Evolutionary conservation across 441 rosid species (phyloP), one percentile per base, ranked within the genome.

Genomic region (Eugenia klotzschiana): DNA sequence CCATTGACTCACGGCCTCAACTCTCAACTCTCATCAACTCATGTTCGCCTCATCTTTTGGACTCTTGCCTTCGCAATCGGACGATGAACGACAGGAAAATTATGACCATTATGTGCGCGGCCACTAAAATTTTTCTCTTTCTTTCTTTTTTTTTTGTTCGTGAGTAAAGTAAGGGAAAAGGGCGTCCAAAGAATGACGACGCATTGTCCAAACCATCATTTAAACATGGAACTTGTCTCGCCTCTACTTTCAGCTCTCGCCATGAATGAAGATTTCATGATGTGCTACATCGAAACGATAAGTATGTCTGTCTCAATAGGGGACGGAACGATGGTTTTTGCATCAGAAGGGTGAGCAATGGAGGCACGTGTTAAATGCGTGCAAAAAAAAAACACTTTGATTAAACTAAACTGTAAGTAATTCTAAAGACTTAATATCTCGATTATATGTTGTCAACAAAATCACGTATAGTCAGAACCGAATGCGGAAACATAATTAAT

Each of bases 21-120:
- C 7, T 41, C 46, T 9, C 12, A 2, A 43, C 3, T 43, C 12
- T 3, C 11, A 43, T 8, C 12, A 2, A 40, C 41, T 40, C 43
- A 5, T 8, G 43, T 1, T 5, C 43, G 43, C 8, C 8, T 6
- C 43, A 10, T 29, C 12, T 16, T 16, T 8, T 8, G 33, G 41
- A 22, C 3, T 60, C 12, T 15, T 11, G 5, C 6, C 73, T 16
- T 18, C 8, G 0, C 41, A 29, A 29, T 16, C 0, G 1, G 1
- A 29, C 3, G 10, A 16, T 4, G 23, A 10, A 60, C 1, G 3
- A 3, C 9, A 51, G 18, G 54, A 51, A 51, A 51, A 51, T 51
- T 51, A 51, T 22, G 8, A 5, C 54, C 20, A 16, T 16, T 51
- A 16, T 22, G 18, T 16, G 22, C 22, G 8, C 18, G 51, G 51